These are phyloP conservation scores for Kalaharituber pfeilii DNA, from an alignment of 2,329 filamentous ascomycete genomes.

Conservation along the genomic window DNA sequence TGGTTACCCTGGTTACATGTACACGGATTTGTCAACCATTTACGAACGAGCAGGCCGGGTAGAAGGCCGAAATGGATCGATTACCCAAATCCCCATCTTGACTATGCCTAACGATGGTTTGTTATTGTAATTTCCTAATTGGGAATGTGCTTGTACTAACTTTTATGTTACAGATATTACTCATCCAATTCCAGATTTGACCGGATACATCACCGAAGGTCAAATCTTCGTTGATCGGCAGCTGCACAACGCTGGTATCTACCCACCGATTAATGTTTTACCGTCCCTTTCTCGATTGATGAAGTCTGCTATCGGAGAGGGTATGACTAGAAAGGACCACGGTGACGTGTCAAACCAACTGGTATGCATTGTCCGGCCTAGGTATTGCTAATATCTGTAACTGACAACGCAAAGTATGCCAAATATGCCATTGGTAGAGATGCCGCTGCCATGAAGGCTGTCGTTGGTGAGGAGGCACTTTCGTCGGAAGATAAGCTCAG, in stretches of 20 bases:
- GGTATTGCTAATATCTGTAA: neutral
- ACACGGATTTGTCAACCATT: conserved; percentile 98
- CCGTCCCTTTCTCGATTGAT: conserved; percentile 97
- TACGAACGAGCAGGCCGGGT: conserved; percentile 99
- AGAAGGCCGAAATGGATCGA: conserved; percentile 87
- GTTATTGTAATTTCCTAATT: conserved; percentile 12
- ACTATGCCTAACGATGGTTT: conserved; percentile 96
- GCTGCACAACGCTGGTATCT: conserved; percentile 90
- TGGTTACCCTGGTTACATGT: conserved; percentile 99
- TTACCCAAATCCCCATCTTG: conserved; percentile 96
- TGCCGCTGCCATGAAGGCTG: conserved; percentile 96
- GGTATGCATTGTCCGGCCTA: neutral
- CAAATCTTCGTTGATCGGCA: conserved; percentile 95
- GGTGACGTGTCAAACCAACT: conserved; percentile 98
- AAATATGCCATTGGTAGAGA: conserved; percentile 99
- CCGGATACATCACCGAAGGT: conserved; percentile 96
- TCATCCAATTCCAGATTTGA: conserved; percentile 95
- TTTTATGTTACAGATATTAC: conserved; percentile 57
- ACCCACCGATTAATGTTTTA: conserved; percentile 95
- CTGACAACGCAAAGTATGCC: conserved; percentile 43
- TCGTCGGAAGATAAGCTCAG: conserved; percentile 94
- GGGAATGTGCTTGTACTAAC: neutral
- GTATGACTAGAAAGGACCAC: conserved; percentile 90
- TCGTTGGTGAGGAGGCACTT: conserved; percentile 93
- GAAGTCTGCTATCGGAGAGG: conserved; percentile 98